Percentiles rank a stretch among this genome's conserved stretches.
phyloP scores from a whole-genome alignment of 2,329 filamentous ascomycete genomes.

The Apiospora marii region DNA sequence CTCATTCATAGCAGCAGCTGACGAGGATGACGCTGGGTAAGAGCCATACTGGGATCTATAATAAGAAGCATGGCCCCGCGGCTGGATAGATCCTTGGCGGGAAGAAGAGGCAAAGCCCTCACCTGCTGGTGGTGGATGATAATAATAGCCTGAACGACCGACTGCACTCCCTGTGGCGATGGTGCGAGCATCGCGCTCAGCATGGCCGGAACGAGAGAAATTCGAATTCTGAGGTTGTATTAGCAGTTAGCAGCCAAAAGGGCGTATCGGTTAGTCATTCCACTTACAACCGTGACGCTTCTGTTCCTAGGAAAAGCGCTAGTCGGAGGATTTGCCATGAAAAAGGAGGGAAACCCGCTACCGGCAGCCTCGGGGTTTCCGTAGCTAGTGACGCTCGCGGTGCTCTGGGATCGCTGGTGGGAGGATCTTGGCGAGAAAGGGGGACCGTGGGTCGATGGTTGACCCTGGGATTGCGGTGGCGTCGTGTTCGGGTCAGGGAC shows the following conservation, averaged over 20 bases:
- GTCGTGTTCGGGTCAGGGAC: constrained; percentile 68
- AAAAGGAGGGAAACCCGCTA: neutral
- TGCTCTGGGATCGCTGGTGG: constrained; percentile 57
- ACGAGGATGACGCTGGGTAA: constrained; percentile 47
- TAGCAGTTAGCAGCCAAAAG: neutral
- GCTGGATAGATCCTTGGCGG: neutral
- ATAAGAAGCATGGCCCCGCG: constrained; percentile 1
- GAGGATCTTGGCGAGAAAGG: constrained; percentile 45
- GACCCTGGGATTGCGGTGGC: constrained; percentile 56
- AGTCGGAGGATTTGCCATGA: constrained; percentile 34
- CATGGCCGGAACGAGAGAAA: constrained; percentile 10
- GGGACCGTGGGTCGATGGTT: constrained; percentile 33
- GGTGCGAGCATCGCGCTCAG: constrained; percentile 5
- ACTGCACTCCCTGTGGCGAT: neutral
- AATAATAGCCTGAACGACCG: neutral
- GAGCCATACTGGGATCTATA: constrained; percentile 28
- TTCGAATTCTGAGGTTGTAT: neutral
- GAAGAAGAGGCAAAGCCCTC: constrained; percentile 1
- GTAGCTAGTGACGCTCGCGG: constrained; percentile 44
- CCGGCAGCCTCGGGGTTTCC: constrained; percentile 33
- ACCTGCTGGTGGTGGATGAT: neutral
- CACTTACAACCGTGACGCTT: constrained; percentile 60
- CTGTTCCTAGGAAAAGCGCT: constrained; percentile 51
- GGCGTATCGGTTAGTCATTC: neutral
- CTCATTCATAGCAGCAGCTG: constrained; percentile 47